Evolutionary conservation across 78 protist species (phyloP).

Genomic region (Dictyostelium capitatum): DNA sequence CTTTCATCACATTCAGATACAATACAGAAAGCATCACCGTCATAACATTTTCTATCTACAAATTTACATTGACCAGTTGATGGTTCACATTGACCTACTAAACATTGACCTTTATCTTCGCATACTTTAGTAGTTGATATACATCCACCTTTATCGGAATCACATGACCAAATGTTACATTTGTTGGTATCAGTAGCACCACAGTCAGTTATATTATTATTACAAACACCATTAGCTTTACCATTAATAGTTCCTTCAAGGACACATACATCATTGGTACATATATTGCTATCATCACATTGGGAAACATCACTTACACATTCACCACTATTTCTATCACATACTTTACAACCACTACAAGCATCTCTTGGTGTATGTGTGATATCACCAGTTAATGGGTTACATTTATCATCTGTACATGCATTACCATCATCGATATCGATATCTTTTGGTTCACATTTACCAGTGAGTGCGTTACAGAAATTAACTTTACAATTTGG

Average conservation of each 20-base stretch:
- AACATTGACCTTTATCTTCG: slow-evolving; percentile 20
- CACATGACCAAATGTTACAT: neutral
- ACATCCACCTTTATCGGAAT: slow-evolving; percentile 36
- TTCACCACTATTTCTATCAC: neutral
- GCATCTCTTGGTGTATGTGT: neutral
- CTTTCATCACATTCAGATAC: slow-evolving; percentile 10
- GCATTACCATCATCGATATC: slow-evolving; percentile 4
- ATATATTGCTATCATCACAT: slow-evolving; percentile 7
- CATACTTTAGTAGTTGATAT: slow-evolving; percentile 15
- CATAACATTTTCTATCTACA: slow-evolving; percentile 1
- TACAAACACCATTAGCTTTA: slow-evolving; percentile 1
- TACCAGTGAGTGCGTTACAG: neutral
- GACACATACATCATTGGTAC: slow-evolving; percentile 28
- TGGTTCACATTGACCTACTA: slow-evolving; percentile 14
- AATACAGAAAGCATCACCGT: slow-evolving; percentile 20
- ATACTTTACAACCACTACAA: slow-evolving; percentile 7
- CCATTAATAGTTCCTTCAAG: neutral
- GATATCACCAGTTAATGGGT: too few relatives aligned
- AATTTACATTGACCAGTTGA: slow-evolving; percentile 24
- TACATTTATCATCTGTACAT: neutral
- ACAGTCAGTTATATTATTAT: slow-evolving; percentile 7
- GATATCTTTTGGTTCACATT: neutral
- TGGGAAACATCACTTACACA: neutral
- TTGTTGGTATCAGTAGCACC: neutral
- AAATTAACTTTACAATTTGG: neutral